These are phyloP conservation scores for Ophiocordyceps robertsii DNA, from an alignment of 2,329 filamentous ascomycete genomes.

Conservation along the genomic window DNA sequence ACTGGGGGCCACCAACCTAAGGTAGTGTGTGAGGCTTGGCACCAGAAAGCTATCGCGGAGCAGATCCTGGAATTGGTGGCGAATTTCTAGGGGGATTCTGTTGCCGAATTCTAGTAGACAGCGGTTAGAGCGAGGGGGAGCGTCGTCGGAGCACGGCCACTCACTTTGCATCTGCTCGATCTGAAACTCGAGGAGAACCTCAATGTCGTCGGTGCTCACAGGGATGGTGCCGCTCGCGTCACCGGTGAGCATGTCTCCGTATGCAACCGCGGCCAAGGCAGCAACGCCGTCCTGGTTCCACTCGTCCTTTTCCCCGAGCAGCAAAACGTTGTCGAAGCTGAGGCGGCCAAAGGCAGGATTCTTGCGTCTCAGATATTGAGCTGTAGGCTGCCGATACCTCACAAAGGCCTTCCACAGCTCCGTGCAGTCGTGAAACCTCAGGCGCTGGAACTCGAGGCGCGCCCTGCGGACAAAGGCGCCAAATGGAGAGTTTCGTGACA, in stretches of 20 bases:
- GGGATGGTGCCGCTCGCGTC: slow-evolving; percentile 25
- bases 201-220: slow-evolving; percentile 67
- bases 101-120: slow-evolving; percentile 50
- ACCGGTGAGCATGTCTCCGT: slow-evolving; percentile 38
- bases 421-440: slow-evolving; percentile 68
- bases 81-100: slow-evolving; percentile 63
- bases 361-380: slow-evolving; percentile 49
- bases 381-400: slow-evolving; percentile 65
- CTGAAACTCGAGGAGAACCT: slow-evolving; percentile 74
- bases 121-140: slow-evolving; percentile 4
- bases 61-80: slow-evolving; percentile 54
- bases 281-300: slow-evolving; percentile 30
- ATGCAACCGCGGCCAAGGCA: slow-evolving; percentile 31
- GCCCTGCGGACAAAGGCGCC: slow-evolving; percentile 69
- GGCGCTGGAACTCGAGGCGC: slow-evolving; percentile 62
- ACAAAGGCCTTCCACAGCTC: slow-evolving; percentile 75
- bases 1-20: slow-evolving; percentile 34
- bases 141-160: slow-evolving; percentile 7
- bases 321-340: slow-evolving; percentile 44
- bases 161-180: slow-evolving; percentile 75
- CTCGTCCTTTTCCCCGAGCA: slow-evolving; percentile 34
- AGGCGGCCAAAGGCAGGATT: slow-evolving; percentile 43
- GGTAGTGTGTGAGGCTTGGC: slow-evolving; percentile 63
- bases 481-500: slow-evolving; percentile 64
- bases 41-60: slow-evolving; percentile 53